Evolutionary conservation across 305 asterid genomes (phyloP).

Genomic region (Fraxinus greggii): DNA sequence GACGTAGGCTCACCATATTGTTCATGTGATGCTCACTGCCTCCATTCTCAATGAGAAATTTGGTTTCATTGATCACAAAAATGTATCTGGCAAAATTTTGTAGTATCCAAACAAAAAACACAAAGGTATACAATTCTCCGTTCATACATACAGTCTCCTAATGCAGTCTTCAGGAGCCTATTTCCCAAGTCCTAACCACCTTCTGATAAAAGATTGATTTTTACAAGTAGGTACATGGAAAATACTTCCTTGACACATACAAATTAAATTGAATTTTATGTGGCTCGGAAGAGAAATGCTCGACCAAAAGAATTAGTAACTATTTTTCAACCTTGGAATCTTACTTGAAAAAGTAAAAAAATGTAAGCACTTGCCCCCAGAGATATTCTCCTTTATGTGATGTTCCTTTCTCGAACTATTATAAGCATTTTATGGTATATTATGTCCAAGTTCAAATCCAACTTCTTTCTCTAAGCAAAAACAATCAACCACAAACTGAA

Average conservation of each 20-base stretch:
- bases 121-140: neutral
- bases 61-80: neutral
- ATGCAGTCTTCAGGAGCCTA: neutral
- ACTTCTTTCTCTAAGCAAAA: neutral
- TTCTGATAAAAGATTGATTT: neutral
- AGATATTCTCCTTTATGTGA: neutral
- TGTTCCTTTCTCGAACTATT: neutral
- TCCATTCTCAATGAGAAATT: neutral
- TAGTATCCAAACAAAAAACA: neutral
- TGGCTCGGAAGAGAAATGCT: neutral
- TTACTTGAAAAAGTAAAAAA: neutral
- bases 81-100: neutral
- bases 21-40: neutral
- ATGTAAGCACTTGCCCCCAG: neutral
- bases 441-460: neutral
- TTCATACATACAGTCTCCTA: neutral
- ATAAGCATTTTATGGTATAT: neutral
- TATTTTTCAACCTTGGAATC: neutral
- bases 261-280: neutral
- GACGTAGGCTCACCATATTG: neutral
- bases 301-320: neutral
- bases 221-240: neutral
- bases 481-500: neutral
- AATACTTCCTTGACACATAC: neutral
- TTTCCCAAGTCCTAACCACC: neutral